Percentiles rank a stretch among this genome's conserved stretches.
Conservation (phyloP, 2,329 filamentous ascomycete species). For the Boeremia lycopersici region DNA sequence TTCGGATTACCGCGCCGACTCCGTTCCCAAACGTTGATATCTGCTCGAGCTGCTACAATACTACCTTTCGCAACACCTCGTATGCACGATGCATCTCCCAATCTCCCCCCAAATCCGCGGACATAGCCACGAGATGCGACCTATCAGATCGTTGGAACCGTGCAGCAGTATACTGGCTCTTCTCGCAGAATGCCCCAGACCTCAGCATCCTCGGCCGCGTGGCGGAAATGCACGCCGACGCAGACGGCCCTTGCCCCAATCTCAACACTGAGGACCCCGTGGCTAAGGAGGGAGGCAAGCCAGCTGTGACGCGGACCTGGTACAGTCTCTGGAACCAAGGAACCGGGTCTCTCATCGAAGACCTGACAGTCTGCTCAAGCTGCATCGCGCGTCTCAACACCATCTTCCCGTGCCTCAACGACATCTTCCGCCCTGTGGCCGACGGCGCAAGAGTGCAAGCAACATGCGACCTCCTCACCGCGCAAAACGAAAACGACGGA, state of each 20-base stretch:
- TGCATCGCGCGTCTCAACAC: slow-evolving; percentile 21
- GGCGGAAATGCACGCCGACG: slow-evolving; percentile 14
- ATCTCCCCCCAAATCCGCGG: slow-evolving; percentile 16
- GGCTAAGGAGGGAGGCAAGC: slow-evolving; percentile 19
- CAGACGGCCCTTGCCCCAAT: slow-evolving; percentile 28
- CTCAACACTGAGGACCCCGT: slow-evolving; percentile 18
- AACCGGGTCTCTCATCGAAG: slow-evolving; percentile 20
- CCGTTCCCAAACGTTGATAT: slow-evolving; percentile 22
- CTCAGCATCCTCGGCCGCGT: slow-evolving; percentile 21
- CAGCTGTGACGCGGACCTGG: slow-evolving; percentile 22
- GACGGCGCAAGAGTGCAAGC: slow-evolving; percentile 20
- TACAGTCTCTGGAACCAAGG: slow-evolving; percentile 24
- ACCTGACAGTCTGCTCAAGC: slow-evolving; percentile 27
- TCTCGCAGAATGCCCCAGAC: slow-evolving; percentile 17
- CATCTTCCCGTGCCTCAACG: slow-evolving; percentile 20
- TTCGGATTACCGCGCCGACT: slow-evolving; percentile 16
- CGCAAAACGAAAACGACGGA: slow-evolving; percentile 1
- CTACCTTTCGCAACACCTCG: slow-evolving; percentile 21
- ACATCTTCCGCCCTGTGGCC: slow-evolving; percentile 19
- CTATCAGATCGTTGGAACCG: slow-evolving; percentile 25
- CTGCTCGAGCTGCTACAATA: slow-evolving; percentile 27
- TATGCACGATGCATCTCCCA: slow-evolving; percentile 20
- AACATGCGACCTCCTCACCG: slow-evolving; percentile 27
- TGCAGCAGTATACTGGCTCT: slow-evolving; percentile 24
- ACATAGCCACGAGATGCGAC: slow-evolving; percentile 10